Base-by-base conservation (phyloP, 2,329 filamentous ascomycete species). In the Penicillium fuscoglaucum region DNA sequence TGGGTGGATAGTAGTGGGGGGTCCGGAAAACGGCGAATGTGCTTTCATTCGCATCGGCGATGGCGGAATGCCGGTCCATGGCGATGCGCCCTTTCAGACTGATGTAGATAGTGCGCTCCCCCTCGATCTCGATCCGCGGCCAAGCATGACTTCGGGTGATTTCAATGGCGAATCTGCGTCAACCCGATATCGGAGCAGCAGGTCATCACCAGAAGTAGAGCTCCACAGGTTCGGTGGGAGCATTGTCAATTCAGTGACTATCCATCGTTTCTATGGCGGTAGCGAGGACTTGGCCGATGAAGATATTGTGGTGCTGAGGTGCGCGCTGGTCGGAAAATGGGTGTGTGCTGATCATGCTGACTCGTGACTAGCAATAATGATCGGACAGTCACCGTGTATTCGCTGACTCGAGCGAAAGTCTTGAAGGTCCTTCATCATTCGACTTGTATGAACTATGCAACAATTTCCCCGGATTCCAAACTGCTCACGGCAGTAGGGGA, bases 1-100 rank as follows among this genome's bases (percentile, higher is more conserved):
- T 68, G 92, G 92, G 52, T 98, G 91, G 89, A 83, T 98, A 39
- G 96, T 91, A 68, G 90, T 93, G 47, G 95, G 93, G 47, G 93
- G 93, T 41, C 82, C 83, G 59, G 89, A 96, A 68, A 86, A 87
- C 64, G 95, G 95, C 57, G 89, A 96, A 71, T 96, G 96, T 71
- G 88, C 90, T 31, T 87, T 91, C 55, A 89, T 96, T 68, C 86
- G 84, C 65, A 79, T 93, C 44, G 67, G 73, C 61, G 69, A 76
- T 48, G 60, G 61, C 56, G 70, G 70, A 71, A 60, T 68, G 75
- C 76, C 63, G 69, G 72, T 52, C 66, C 72, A 69, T 54, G 73
- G 70, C 60, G 78, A 73, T 64, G 71, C 70, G 47, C 74, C 76
- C 46, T 71, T 62, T 40, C 64, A 63, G 61, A 68, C 62, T 52